Conservation (phyloP, 2,329 filamentous ascomycete genomes). For the Colletotrichum falcatum region DNA sequence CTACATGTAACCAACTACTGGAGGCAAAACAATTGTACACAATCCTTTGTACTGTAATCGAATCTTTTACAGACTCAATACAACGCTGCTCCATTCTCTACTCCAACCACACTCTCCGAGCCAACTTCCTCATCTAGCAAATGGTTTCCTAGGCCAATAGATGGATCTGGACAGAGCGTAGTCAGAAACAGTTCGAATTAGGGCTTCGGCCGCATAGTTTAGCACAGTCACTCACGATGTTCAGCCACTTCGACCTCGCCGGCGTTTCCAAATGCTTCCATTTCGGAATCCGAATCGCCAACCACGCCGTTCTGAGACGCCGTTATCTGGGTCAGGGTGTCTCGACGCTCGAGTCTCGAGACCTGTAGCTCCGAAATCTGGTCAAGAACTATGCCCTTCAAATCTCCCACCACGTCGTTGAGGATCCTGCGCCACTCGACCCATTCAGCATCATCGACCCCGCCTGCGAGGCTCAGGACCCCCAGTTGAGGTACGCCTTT, state of each 20-base stretch:
- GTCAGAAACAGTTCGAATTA: not conserved
- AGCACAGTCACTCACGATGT: not conserved
- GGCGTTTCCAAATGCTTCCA: not conserved
- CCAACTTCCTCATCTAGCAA: not conserved
- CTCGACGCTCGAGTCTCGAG: not conserved
- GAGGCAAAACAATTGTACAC: not conserved
- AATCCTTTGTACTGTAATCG: not conserved
- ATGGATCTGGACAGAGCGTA: not conserved
- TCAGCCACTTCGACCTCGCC: not conserved
- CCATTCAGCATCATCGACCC: not conserved
- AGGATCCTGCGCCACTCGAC: not conserved
- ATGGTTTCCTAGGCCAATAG: not conserved
- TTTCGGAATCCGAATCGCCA: not conserved
- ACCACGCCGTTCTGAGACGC: not conserved
- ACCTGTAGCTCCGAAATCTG: not conserved
- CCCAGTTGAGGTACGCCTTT: constrained; percentile 58
- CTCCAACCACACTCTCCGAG: not conserved
- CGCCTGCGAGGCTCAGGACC: constrained; percentile 29
- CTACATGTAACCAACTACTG: too few relatives aligned
- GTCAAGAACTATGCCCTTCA: constrained; percentile 3
- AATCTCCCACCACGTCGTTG: constrained; percentile 18
- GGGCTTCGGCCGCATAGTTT: not conserved
- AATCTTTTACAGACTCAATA: not conserved
- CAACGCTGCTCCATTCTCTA: not conserved
- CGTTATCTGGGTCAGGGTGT: constrained; percentile 18